Percentiles rank a stretch among this genome's conserved stretches.
phyloP scores from a whole-genome alignment of 2,329 filamentous ascomycete species.

The Lachnellula suecica region DNA sequence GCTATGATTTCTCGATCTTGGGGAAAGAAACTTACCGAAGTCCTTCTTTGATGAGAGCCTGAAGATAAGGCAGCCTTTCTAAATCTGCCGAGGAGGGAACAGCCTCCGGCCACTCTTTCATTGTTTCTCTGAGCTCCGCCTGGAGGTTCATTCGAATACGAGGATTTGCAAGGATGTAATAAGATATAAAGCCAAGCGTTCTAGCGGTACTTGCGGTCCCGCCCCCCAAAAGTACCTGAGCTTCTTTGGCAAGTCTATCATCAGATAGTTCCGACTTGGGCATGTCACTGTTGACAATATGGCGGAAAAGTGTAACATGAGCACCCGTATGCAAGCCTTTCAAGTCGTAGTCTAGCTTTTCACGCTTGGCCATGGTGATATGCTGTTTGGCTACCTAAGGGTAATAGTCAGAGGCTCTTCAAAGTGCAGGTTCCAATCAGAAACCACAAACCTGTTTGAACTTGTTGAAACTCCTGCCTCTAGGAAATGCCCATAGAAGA shows the following conservation, averaged over 20 bases:
- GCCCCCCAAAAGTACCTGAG: conserved; percentile 30
- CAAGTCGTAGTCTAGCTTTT: too few species aligned
- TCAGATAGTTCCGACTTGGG: conserved; percentile 36
- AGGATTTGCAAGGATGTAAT: conserved; percentile 35
- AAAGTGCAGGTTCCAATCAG: too few species aligned
- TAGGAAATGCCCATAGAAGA: background rate
- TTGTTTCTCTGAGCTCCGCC: conserved; percentile 31
- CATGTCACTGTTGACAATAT: conserved; percentile 31
- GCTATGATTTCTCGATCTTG: background rate
- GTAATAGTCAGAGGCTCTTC: too few species aligned
- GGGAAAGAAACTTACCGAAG: conserved; percentile 16
- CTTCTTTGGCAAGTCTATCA: conserved; percentile 33
- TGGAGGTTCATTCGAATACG: conserved; percentile 27
- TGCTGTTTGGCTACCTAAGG: too few species aligned
- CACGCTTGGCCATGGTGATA: too few species aligned
- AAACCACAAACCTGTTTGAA: too few species aligned
- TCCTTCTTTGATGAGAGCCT: conserved; percentile 32
- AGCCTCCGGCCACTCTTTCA: conserved; percentile 3
- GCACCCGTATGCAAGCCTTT: too few species aligned
- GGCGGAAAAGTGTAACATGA: conserved; percentile 10
- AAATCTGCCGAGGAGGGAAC: conserved; percentile 12
- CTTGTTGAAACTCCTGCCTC: background rate
- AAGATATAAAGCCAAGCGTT: conserved; percentile 33
- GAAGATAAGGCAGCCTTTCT: conserved; percentile 28
- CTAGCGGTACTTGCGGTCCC: conserved; percentile 36